Percentiles rank a stretch among this genome's conserved stretches.
These are phyloP conservation scores for Scytalidium lignicola DNA, from an alignment of 2,329 filamentous ascomycete genomes.

Conservation along the genomic window DNA sequence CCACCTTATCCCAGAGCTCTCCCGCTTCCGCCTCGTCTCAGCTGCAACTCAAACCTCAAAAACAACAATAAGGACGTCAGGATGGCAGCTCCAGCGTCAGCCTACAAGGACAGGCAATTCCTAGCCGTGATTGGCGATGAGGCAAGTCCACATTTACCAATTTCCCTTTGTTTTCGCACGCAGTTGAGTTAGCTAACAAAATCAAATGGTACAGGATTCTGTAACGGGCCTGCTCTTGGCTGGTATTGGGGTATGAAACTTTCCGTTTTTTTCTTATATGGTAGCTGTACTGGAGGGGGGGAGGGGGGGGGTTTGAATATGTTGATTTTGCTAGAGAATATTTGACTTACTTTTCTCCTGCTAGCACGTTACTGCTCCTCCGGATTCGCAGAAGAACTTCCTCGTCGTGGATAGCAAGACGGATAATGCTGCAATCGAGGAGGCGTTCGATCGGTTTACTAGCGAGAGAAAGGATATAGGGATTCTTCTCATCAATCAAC, in stretches of 20 bases:
- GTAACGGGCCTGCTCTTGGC: constrained; percentile 93
- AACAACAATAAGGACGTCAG: constrained; percentile 8
- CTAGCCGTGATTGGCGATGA: constrained; percentile 97
- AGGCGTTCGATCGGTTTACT: constrained; percentile 85
- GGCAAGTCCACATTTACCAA: constrained; percentile 40
- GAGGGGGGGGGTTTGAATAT: background rate
- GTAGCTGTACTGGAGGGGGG: too few relatives aligned
- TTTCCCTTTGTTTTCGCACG: background rate
- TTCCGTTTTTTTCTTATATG: too few relatives aligned
- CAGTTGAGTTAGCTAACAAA: constrained; percentile 16
- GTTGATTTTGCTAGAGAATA: too few relatives aligned
- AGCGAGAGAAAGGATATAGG: constrained; percentile 92
- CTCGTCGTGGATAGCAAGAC: constrained; percentile 94
- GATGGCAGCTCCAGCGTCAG: constrained; percentile 56
- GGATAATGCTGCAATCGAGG: constrained; percentile 80
- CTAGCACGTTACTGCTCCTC: constrained; percentile 90
- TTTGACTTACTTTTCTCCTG: too few relatives aligned
- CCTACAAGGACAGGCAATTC: constrained; percentile 84
- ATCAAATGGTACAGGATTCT: constrained; percentile 66
- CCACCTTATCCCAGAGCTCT: too few relatives aligned
- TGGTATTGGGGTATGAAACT: constrained; percentile 74
- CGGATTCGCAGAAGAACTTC: constrained; percentile 94
- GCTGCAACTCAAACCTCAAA: too few relatives aligned
- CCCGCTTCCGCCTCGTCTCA: too few relatives aligned
- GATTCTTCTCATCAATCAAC: constrained; percentile 95